These are phyloP conservation scores for Plasmodium gonderi DNA, from an alignment of 169 alveolate genomes.

Conservation along the genomic window DNA sequence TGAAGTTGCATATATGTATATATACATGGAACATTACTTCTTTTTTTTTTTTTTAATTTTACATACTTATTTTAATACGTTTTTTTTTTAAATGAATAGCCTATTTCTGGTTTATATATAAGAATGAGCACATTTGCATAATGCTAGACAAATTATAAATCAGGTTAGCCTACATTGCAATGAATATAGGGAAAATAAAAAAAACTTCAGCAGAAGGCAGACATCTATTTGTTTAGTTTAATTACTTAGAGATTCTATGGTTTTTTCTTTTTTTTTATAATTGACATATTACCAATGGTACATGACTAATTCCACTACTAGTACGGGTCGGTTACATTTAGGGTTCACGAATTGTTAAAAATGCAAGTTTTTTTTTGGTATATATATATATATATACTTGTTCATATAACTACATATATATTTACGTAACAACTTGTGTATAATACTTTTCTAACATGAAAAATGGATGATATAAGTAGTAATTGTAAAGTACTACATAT, in stretches of 20 bases:
- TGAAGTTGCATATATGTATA: background rate
- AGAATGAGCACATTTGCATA: background rate
- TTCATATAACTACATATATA: background rate
- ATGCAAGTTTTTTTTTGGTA: background rate
- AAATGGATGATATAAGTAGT: background rate
- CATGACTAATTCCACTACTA: background rate
- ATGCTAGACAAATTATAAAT: no score
- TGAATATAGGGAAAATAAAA: background rate
- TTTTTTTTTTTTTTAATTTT: background rate
- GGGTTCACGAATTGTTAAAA: background rate
- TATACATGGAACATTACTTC: no score
- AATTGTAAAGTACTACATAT: background rate
- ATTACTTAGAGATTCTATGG: background rate
- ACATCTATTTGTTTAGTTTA: background rate
- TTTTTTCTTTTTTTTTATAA: background rate
- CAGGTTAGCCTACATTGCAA: background rate
- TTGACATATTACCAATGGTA: background rate
- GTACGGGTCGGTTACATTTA: background rate
- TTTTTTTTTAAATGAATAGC: background rate
- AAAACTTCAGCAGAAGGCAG: background rate
- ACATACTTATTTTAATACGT: background rate
- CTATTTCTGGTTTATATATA: background rate
- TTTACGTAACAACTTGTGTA: background rate
- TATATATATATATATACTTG: background rate
- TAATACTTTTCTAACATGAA: background rate